Evolutionary conservation across 1,284 basidiomycete species (phyloP).

Genomic region (Crepidotus sp.): DNA sequence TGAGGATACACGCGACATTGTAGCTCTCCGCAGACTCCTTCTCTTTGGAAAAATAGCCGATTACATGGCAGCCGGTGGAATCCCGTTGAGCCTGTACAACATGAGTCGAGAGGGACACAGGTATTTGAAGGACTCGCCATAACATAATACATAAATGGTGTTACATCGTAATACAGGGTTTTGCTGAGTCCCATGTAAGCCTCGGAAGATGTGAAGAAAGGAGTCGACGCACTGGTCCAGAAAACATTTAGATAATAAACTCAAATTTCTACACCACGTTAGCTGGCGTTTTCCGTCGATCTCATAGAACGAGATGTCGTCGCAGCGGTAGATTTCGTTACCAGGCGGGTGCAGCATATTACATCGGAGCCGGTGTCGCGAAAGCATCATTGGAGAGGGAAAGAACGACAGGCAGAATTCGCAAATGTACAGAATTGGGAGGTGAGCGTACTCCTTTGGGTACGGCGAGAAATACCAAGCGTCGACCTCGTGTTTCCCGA

Average conservation of each 20-base stretch:
- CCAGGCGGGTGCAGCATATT: constrained; percentile 93
- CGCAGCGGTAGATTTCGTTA: constrained; percentile 97
- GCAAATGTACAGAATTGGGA: constrained; percentile 94
- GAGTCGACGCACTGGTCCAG: constrained; percentile 77
- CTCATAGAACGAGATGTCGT: constrained; percentile 97
- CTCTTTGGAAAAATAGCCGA: constrained; percentile 99
- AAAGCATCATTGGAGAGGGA: constrained; percentile 80
- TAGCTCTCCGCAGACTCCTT: constrained; percentile 98
- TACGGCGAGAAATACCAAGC: constrained; percentile 99
- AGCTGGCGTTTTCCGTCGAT: constrained; percentile 95
- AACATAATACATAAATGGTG: constrained; percentile 98
- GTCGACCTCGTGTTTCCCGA: constrained; percentile 94
- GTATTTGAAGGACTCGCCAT: constrained; percentile 53
- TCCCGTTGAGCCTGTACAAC: constrained; percentile 68
- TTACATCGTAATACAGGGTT: constrained; percentile 99
- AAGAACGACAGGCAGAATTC: constrained; percentile 96
- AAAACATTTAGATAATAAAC: constrained; percentile 95
- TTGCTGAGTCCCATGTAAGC: constrained; percentile 53
- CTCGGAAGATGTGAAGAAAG: constrained; percentile 19
- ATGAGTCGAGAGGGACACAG: constrained; percentile 16
- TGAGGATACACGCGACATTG: constrained; percentile 98
- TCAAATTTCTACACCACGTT: constrained; percentile 96
- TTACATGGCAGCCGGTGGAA: constrained; percentile 85
- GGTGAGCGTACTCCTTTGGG: constrained; percentile 94
- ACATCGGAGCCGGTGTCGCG: constrained; percentile 88